phyloP scores from a whole-genome alignment of 192 early-diverging fungal species.

The Coemansia sp. region DNA sequence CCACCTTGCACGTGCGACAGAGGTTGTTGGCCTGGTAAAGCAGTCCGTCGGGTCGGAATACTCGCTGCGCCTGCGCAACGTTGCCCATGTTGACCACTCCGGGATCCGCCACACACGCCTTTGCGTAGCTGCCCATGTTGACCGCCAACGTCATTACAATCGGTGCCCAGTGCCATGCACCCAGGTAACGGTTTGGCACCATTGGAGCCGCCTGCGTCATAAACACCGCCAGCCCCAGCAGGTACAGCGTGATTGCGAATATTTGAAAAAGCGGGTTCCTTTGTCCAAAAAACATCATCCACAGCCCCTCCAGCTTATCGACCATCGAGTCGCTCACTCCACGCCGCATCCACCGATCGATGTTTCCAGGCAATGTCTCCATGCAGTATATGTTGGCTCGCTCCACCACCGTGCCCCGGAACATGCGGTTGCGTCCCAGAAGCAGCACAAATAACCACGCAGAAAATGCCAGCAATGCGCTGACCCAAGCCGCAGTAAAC shows the following conservation, averaged over 20 bases:
- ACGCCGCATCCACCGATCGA: constrained; percentile 15
- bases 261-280: constrained; percentile 43
- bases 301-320: constrained; percentile 16
- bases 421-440: constrained; percentile 46
- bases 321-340: constrained; percentile 11
- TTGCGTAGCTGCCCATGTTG: constrained; percentile 32
- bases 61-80: constrained; percentile 17
- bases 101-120: constrained; percentile 29
- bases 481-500: constrained; percentile 17
- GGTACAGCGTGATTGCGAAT: constrained; percentile 27
- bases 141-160: constrained; percentile 23
- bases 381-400: constrained; percentile 15
- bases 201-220: constrained; percentile 24
- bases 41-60: constrained; percentile 32
- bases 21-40: constrained; percentile 18
- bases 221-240: constrained; percentile 32
- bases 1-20: constrained; percentile 33
- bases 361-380: constrained; percentile 10
- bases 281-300: constrained; percentile 29
- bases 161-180: constrained; percentile 34
- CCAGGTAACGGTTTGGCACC: constrained; percentile 41
- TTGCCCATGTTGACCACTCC: constrained; percentile 26
- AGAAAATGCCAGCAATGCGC: constrained; percentile 10
- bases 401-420: constrained; percentile 34
- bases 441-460: constrained; percentile 39